Percentiles rank a stretch among this genome's conserved stretches.
These are phyloP conservation scores for Dendrobium officinale DNA, from an alignment of 106 monocot species.

Conservation along the genomic window DNA sequence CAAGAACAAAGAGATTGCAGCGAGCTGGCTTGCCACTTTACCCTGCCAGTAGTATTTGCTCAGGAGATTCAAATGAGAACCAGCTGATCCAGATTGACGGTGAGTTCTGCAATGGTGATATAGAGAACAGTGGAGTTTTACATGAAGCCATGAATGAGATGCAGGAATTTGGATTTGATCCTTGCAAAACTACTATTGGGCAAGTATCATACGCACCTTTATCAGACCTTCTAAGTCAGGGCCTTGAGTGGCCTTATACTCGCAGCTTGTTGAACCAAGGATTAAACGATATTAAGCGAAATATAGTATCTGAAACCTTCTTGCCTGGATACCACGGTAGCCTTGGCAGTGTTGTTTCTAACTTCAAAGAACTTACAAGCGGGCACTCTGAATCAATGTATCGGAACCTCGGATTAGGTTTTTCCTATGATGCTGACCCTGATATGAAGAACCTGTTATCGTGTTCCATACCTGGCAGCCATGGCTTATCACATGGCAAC, in stretches of 20 bases:
- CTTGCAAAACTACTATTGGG: constrained; percentile 9
- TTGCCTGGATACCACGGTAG: constrained; percentile 8
- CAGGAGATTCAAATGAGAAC: constrained; percentile 17
- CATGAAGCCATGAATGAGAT: constrained; percentile 15
- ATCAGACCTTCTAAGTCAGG: not conserved
- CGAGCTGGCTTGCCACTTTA: constrained; percentile 51
- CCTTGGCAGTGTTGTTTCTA: not conserved
- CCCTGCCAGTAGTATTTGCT: constrained; percentile 14
- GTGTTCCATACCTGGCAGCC: constrained; percentile 24
- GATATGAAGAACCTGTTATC: too few species aligned
- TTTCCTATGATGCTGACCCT: constrained; percentile 8
- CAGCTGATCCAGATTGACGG: constrained; percentile 5
- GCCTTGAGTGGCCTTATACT: not conserved
- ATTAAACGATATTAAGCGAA: not conserved
- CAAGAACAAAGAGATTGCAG: constrained; percentile 43
- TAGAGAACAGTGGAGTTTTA: constrained; percentile 12
- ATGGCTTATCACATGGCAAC: constrained; percentile 48
- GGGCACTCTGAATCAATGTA: constrained; percentile 15
- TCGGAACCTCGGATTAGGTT: constrained; percentile 24
- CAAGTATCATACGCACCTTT: constrained; percentile 22
- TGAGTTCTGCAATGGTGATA: constrained; percentile 14
- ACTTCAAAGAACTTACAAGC: constrained; percentile 10
- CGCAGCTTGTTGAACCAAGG: not conserved
- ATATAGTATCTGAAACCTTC: constrained; percentile 9
- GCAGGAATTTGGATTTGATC: constrained; percentile 18